phyloP scores from a whole-genome alignment of 768 basidiomycete genomes.

The Dictyophora rubrovolvata region DNA sequence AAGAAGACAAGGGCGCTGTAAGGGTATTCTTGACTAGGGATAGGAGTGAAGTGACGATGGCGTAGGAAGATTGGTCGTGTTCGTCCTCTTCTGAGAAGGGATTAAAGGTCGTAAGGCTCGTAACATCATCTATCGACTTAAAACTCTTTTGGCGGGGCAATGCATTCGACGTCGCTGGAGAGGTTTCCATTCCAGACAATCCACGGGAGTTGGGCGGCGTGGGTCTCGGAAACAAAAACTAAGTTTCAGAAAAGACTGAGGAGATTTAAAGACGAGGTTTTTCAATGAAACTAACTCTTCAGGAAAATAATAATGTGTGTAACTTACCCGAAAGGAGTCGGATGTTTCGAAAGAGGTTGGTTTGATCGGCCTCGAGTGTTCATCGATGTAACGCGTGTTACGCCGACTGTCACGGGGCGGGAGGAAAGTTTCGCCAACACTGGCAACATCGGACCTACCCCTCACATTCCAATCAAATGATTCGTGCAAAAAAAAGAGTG shows the following conservation, averaged over 20 bases:
- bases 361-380: neutral
- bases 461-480: too few species aligned
- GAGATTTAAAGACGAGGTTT: neutral
- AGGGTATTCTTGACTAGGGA: constrained; percentile 76
- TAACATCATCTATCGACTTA: constrained; percentile 38
- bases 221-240: too few species aligned
- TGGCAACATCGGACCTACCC: too few species aligned
- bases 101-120: constrained; percentile 77
- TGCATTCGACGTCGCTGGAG: neutral
- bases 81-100: constrained; percentile 92
- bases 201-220: neutral
- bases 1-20: constrained; percentile 51
- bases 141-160: constrained; percentile 7
- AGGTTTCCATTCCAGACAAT: constrained; percentile 3
- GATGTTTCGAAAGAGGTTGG: too few species aligned
- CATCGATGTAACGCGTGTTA: neutral
- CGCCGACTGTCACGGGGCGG: neutral
- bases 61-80: constrained; percentile 79
- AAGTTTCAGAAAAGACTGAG: too few species aligned
- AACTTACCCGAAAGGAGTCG: neutral
- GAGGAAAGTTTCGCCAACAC: too few species aligned
- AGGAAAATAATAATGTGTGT: neutral
- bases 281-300: neutral
- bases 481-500: too few species aligned
- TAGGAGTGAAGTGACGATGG: constrained; percentile 70